Base-by-base conservation (phyloP, 2,329 filamentous ascomycete species). In the Pseudopithomyces maydicus region DNA sequence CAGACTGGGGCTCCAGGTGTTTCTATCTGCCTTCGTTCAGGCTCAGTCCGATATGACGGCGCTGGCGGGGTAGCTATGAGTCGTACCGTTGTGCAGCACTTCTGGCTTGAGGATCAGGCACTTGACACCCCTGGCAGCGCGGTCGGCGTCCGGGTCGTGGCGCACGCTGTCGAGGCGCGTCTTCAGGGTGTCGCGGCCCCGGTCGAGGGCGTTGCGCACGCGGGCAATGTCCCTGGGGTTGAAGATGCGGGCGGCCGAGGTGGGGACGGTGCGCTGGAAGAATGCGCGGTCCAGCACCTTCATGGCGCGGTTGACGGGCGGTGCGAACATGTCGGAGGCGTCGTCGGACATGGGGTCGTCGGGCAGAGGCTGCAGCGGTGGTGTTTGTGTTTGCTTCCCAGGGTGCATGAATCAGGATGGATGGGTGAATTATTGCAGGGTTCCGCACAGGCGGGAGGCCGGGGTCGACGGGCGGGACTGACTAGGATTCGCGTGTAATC, bases 221-320 rank as follows among this genome's bases (percentile, higher is more conserved):
- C 82, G 84, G 22, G 88, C 84, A 54, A 98, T 92, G 67, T 92
- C 85, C 65, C 86, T 89, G 58, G 85, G 85, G 71, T 95, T 90
- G 62, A 86, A 84, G 43, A 98, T 81, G 36, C 89, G 85, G 6
- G 92, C 94, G 2, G 92, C 93, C 8, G 92, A 85, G 22, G 94
- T 81, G 22, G 89, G 87, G 54, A 97, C 79, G 1, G 83, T 90
- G 74, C 89, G 91, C 51, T 85, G 82, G 80, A 98, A 98, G 62
- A 96, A 88, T 15, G 88, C 84, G 64, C 91, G 88, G 79, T 99
- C 93, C 62, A 99, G 86, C 48, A 85, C 84, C 71, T 88, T 88
- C 80, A 91, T 90, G 57, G 89, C 88, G 74, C 90, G 89, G 67
- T 94, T 89, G 57, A 92, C 82, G 22, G 93, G 92, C 45, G 92